phyloP scores from a whole-genome alignment of 495 filamentous ascomycete species.

The Chaetomium fimeti region DNA sequence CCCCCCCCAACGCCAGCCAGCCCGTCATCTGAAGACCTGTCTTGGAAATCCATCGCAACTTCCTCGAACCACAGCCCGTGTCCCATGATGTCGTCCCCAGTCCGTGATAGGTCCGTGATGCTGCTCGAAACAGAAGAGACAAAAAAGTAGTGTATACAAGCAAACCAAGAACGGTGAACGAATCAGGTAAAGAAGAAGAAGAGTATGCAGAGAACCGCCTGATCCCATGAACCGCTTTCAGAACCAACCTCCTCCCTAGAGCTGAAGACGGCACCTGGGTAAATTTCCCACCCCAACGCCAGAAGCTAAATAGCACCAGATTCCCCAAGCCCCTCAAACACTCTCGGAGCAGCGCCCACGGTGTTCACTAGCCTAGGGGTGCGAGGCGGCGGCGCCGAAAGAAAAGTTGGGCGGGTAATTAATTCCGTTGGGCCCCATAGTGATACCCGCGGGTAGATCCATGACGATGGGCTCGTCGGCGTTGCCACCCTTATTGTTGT shows the following conservation, averaged over 20 bases:
- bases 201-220: no score
- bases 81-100: neutral
- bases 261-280: no score
- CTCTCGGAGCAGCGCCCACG: neutral
- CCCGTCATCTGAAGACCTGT: no score
- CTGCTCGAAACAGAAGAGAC: neutral
- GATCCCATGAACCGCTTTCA: neutral
- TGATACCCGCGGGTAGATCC: slow-evolving; percentile 62
- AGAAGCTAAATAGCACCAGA: neutral
- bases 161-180: neutral
- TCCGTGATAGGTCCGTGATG: neutral
- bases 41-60: neutral
- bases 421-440: slow-evolving; percentile 61
- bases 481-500: slow-evolving; percentile 36
- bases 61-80: neutral
- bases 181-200: neutral
- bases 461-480: slow-evolving; percentile 48
- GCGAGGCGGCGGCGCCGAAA: slow-evolving; percentile 19
- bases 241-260: neutral
- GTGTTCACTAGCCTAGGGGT: neutral
- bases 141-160: slow-evolving; percentile 3
- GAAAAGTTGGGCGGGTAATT: slow-evolving; percentile 44
- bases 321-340: neutral
- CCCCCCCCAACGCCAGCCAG: neutral
- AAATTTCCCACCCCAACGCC: no score